A percentile compares a stretch with the other conserved stretches of the same genome.
phyloP scores from a whole-genome alignment of 2,329 filamentous ascomycete genomes.

The Laburnicola sp. region DNA sequence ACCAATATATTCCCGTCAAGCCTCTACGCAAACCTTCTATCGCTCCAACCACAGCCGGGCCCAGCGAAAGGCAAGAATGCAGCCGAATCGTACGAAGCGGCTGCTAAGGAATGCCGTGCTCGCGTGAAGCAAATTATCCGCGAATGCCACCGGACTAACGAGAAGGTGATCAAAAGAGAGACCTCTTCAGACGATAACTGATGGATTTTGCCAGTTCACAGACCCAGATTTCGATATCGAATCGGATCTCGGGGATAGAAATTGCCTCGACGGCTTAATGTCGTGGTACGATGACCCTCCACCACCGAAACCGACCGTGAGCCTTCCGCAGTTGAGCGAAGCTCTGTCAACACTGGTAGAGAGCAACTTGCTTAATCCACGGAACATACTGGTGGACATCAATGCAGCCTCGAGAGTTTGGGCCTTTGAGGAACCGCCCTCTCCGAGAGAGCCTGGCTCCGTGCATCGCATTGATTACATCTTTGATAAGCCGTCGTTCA shows the following conservation, averaged over 20 bases:
- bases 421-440: slow-evolving; percentile 24
- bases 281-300: slow-evolving; percentile 57
- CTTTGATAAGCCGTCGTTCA: slow-evolving; percentile 76
- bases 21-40: slow-evolving; percentile 57
- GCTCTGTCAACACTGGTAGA: slow-evolving; percentile 31
- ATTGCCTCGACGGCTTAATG: slow-evolving; percentile 37
- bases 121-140: slow-evolving; percentile 59
- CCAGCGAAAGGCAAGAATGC: slow-evolving; percentile 63
- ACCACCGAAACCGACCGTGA: slow-evolving; percentile 40
- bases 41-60: slow-evolving; percentile 45
- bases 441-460: slow-evolving; percentile 20
- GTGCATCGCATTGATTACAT: slow-evolving; percentile 62
- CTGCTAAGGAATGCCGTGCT: slow-evolving; percentile 67
- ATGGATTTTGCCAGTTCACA: slow-evolving; percentile 56
- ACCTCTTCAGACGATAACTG: neutral
- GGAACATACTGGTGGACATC: slow-evolving; percentile 24
- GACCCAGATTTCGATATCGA: slow-evolving; percentile 84
- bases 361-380: slow-evolving; percentile 24
- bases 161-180: slow-evolving; percentile 54
- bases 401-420: slow-evolving; percentile 66
- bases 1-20: slow-evolving; percentile 70
- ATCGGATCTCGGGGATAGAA: slow-evolving; percentile 61
- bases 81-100: slow-evolving; percentile 70
- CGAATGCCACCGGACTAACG: slow-evolving; percentile 74
- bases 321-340: slow-evolving; percentile 19